Evolutionary conservation across 805 yeast species (phyloP).

Genomic region (Barnettozyma siamensis): DNA sequence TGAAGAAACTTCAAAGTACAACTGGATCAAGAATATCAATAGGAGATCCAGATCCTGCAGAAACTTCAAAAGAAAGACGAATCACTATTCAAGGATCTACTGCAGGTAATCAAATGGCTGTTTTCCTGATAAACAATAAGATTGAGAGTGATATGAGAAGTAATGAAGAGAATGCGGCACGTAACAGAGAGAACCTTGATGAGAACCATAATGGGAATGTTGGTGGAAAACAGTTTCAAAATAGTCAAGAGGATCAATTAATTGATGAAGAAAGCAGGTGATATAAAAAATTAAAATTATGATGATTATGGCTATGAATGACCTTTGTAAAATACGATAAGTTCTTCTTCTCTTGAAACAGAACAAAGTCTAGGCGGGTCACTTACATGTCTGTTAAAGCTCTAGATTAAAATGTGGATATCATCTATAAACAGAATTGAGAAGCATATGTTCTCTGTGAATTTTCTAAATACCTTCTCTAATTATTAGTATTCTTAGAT

Average conservation of each 20-base stretch:
- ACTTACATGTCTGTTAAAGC: too few species aligned
- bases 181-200: not conserved
- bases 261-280: not conserved
- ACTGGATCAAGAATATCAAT: constrained; percentile 75
- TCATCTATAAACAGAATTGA: too few species aligned
- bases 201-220: not conserved
- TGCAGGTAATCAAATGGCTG: constrained; percentile 66
- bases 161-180: constrained; percentile 25
- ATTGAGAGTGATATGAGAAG: constrained; percentile 61
- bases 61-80: constrained; percentile 50
- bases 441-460: too few species aligned
- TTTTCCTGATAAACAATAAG: constrained; percentile 60
- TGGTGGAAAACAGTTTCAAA: not conserved
- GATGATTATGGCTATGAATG: too few species aligned
- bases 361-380: too few species aligned
- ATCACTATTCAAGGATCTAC: constrained; percentile 64
- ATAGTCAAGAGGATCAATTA: not conserved
- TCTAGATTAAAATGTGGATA: too few species aligned
- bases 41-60: constrained; percentile 43
- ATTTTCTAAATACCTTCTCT: too few species aligned
- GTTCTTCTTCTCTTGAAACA: too few species aligned
- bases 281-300: not conserved
- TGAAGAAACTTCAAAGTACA: constrained; percentile 67
- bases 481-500: constrained; percentile 5
- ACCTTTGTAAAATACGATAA: too few species aligned